A percentile compares a stretch with the other conserved stretches of the same genome.
Evolutionary conservation across 805 yeast genomes (phyloP).

Genomic region (Wilhelminamyces savonicus): DNA sequence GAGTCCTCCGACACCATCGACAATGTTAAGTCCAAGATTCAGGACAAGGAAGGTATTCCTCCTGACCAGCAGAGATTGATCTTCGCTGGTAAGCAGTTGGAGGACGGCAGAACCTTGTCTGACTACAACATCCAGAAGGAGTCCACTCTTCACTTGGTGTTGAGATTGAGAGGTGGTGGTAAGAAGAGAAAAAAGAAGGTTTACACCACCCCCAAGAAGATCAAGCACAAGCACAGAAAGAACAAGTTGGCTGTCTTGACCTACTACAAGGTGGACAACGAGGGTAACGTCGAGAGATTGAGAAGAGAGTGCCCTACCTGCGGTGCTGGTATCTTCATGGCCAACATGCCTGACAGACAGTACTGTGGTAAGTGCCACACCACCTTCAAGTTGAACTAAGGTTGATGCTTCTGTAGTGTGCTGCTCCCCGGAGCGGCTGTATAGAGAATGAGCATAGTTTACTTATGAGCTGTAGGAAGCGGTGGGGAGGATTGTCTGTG

Average conservation of each 20-base stretch:
- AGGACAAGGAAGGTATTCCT: slow-evolving; percentile 99
- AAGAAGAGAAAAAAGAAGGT: slow-evolving; percentile 99
- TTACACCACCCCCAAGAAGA: slow-evolving; percentile 99
- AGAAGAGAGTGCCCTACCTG: slow-evolving; percentile 98
- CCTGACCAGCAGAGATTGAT: slow-evolving; percentile 99
- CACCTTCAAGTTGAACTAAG: slow-evolving; percentile 55
- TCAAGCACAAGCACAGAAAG: slow-evolving; percentile 99
- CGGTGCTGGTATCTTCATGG: slow-evolving; percentile 99
- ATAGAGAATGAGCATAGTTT: too few relatives aligned
- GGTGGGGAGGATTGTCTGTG: too few relatives aligned
- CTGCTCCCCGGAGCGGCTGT: too few relatives aligned
- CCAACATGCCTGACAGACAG: slow-evolving; percentile 97
- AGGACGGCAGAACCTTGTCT: slow-evolving; percentile 97
- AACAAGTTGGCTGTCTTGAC: slow-evolving; percentile 98
- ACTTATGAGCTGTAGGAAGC: too few relatives aligned
- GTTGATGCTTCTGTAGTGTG: too few relatives aligned
- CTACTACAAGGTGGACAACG: slow-evolving; percentile 98
- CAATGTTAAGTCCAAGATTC: slow-evolving; percentile 97
- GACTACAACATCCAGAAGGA: slow-evolving; percentile 99
- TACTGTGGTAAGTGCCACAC: slow-evolving; percentile 99
- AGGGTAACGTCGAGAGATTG: slow-evolving; percentile 97
- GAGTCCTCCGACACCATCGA: slow-evolving; percentile 98
- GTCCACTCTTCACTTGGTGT: slow-evolving; percentile 93
- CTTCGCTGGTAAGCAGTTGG: slow-evolving; percentile 99
- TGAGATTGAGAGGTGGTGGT: slow-evolving; percentile 87